These are phyloP conservation scores for Singerocomus inundabilis DNA, from an alignment of 1,284 basidiomycete genomes.

Conservation along the genomic window DNA sequence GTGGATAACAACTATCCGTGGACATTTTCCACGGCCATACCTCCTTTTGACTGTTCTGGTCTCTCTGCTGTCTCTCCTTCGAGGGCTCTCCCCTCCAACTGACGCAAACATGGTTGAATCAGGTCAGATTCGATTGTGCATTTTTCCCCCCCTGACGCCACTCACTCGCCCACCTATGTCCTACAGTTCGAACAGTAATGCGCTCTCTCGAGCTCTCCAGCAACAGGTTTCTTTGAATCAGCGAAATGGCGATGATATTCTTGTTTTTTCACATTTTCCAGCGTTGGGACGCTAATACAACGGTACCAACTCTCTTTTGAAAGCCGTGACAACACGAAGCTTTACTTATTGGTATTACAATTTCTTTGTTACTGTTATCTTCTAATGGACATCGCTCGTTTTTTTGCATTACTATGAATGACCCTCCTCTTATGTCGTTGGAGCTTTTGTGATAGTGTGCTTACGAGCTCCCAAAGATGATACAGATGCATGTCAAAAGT, in stretches of 20 bases:
- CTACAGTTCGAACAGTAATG: neutral
- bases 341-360: neutral
- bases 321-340: neutral
- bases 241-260: slow-evolving; percentile 1
- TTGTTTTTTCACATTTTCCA: slow-evolving; percentile 6
- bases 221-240: neutral
- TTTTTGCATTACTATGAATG: slow-evolving; percentile 9
- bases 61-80: slow-evolving; percentile 18
- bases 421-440: neutral
- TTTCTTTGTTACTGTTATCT: neutral
- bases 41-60: slow-evolving; percentile 19
- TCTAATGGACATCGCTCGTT: slow-evolving; percentile 14
- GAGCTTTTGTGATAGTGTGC: slow-evolving; percentile 7
- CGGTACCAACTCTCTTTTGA: neutral
- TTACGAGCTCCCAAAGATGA: slow-evolving; percentile 8
- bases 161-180: neutral
- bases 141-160: neutral
- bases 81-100: slow-evolving; percentile 5
- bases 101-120: neutral
- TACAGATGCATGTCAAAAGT: neutral
- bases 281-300: slow-evolving; percentile 2
- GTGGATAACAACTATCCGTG: neutral
- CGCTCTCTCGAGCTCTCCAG: neutral
- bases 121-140: slow-evolving; percentile 3
- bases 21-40: slow-evolving; percentile 6